A percentile compares a stretch with the other conserved stretches of the same genome.
phyloP scores from a whole-genome alignment of 208 protist species.

The Tetramitus jugosus region DNA sequence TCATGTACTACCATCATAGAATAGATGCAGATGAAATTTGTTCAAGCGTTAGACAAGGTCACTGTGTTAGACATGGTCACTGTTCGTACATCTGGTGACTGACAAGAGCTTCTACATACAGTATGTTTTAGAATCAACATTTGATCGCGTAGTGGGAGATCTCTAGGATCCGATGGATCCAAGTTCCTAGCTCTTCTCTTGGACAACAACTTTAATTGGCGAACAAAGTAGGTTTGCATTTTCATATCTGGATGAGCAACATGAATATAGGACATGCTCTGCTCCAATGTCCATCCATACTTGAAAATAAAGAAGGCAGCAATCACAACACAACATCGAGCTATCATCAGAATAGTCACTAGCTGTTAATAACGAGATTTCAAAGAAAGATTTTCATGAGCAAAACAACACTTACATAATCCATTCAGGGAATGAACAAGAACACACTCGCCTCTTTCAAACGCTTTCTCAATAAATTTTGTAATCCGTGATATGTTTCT shows the following conservation, averaged over 20 bases:
- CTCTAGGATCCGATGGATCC: not conserved
- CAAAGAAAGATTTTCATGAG: not conserved
- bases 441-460: slow-evolving; percentile 66
- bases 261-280: slow-evolving; percentile 60
- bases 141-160: not conserved
- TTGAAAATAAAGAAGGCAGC: slow-evolving; percentile 76
- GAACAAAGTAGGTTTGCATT: slow-evolving; percentile 76
- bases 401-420: not conserved
- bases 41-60: too few species aligned
- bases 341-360: too few species aligned
- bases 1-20: not conserved
- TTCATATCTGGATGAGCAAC: slow-evolving; percentile 72
- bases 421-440: slow-evolving; percentile 61
- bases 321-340: slow-evolving; percentile 63
- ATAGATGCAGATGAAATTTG: not conserved
- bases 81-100: too few species aligned
- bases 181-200: slow-evolving; percentile 47
- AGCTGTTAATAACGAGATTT: too few species aligned
- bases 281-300: slow-evolving; percentile 77
- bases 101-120: too few species aligned
- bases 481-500: slow-evolving; percentile 60
- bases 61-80: too few species aligned
- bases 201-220: slow-evolving; percentile 70
- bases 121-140: not conserved
- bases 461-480: slow-evolving; percentile 69